Evolutionary conservation across 331 rosid genomes (phyloP).

Genomic region (Erythrophleum ivorense): DNA sequence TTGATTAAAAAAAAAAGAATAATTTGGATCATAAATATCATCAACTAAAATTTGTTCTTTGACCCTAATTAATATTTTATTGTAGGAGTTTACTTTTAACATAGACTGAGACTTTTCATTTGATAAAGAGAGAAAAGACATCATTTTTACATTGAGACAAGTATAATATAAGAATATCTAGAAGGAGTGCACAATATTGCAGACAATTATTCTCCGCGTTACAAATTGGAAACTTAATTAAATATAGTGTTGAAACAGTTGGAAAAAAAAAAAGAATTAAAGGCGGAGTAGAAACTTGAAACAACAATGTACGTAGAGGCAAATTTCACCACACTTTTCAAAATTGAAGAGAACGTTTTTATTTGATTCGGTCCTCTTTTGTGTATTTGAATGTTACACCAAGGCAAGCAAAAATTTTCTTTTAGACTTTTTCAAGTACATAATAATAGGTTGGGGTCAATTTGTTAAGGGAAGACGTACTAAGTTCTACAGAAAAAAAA

Average conservation of each 20-base stretch:
- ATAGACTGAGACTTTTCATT: not conserved
- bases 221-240: not conserved
- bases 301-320: not conserved
- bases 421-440: too few species aligned
- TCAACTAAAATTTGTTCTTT: not conserved
- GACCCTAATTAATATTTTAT: not conserved
- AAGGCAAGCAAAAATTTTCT: too few species aligned
- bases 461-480: too few species aligned
- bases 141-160: not conserved
- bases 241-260: not conserved
- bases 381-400: too few species aligned
- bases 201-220: not conserved
- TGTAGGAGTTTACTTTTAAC: too few species aligned
- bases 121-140: not conserved
- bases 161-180: constrained; percentile 28
- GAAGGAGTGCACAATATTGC: not conserved
- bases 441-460: too few species aligned
- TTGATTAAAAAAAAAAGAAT: too few species aligned
- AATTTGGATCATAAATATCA: too few species aligned
- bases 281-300: too few species aligned
- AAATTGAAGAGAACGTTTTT: not conserved
- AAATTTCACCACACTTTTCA: not conserved
- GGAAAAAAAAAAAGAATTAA: not conserved
- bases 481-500: too few species aligned
- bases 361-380: too few species aligned